A percentile compares a stretch with the other conserved stretches of the same genome.
Evolutionary conservation across 2,329 filamentous ascomycete species (phyloP).

Genomic region (Penicillium sp.): DNA sequence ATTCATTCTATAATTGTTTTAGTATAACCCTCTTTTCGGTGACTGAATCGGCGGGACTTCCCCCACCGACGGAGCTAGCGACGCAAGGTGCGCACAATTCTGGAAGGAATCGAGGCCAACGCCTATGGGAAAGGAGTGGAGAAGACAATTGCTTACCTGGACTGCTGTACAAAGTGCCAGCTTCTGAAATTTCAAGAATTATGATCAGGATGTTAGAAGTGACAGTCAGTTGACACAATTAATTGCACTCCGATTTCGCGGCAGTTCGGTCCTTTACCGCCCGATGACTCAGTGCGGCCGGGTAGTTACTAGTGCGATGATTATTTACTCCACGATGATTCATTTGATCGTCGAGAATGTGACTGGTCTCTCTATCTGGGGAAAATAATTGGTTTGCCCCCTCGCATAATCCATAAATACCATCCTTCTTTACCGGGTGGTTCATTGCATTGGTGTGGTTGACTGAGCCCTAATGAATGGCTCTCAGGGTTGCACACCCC

Average conservation of each 20-base stretch:
- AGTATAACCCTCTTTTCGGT: constrained; percentile 11
- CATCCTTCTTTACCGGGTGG: neutral
- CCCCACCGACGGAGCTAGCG: constrained; percentile 20
- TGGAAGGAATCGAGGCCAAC: constrained; percentile 3
- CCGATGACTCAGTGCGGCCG: constrained; percentile 18
- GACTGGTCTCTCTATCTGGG: neutral
- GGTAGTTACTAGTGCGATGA: constrained; percentile 2
- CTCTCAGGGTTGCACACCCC: neutral
- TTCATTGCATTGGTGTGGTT: neutral
- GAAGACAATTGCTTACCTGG: constrained; percentile 12
- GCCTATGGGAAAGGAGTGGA: neutral
- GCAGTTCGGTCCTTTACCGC: constrained; percentile 20
- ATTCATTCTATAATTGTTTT: constrained; percentile 24
- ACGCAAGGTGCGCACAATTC: constrained; percentile 15
- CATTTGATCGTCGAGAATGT: neutral
- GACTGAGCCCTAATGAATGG: neutral
- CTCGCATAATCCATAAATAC: neutral
- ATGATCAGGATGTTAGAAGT: constrained; percentile 13
- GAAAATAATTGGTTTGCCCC: neutral
- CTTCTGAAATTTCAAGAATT: constrained; percentile 10
- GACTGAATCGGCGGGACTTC: constrained; percentile 10
- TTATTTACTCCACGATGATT: constrained; percentile 5
- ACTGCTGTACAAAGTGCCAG: constrained; percentile 10
- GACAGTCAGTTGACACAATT: constrained; percentile 16
- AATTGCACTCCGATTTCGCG: constrained; percentile 25